Percentiles rank a stretch among this genome's conserved stretches.
phyloP scores from a whole-genome alignment of 139 green algal genomes.

The Closterium sp. region DNA sequence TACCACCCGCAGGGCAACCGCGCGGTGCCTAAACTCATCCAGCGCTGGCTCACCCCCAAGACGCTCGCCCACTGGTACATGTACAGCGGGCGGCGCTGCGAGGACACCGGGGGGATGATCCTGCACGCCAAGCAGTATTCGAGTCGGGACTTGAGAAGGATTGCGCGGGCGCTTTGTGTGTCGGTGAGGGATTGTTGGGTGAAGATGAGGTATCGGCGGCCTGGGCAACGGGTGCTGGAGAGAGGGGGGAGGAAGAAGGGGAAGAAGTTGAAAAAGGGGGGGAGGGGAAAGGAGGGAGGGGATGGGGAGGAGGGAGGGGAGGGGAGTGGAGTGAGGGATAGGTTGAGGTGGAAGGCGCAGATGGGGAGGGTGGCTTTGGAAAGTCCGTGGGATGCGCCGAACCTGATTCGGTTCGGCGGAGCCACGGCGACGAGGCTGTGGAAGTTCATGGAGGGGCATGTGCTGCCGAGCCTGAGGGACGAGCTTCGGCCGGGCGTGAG shows the following conservation, averaged over 20 bases:
- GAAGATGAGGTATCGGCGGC: background rate
- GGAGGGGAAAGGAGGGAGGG: background rate
- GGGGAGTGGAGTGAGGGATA: background rate
- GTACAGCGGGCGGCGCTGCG: constrained; percentile 17
- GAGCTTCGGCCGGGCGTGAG: background rate
- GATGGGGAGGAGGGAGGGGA: too few relatives aligned
- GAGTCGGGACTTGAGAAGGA: background rate
- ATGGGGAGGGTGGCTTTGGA: background rate
- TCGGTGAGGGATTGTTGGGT: constrained; percentile 6
- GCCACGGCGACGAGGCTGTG: constrained; percentile 29
- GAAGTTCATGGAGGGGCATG: constrained; percentile 32
- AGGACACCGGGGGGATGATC: constrained; percentile 18
- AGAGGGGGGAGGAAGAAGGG: background rate
- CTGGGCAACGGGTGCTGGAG: background rate
- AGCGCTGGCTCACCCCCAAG: constrained; percentile 23
- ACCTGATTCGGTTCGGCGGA: constrained; percentile 24
- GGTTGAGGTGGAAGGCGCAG: background rate
- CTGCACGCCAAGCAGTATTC: constrained; percentile 20
- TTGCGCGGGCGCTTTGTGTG: constrained; percentile 14
- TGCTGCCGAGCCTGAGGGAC: constrained; percentile 5
- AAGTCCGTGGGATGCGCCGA: background rate
- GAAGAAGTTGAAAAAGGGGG: background rate
- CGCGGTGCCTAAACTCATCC: constrained; percentile 13
- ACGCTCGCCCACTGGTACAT: constrained; percentile 35
- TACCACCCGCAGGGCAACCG: background rate